Conservation (phyloP, 192 early-diverging fungal species). For the Backusella liffmaniae region DNA sequence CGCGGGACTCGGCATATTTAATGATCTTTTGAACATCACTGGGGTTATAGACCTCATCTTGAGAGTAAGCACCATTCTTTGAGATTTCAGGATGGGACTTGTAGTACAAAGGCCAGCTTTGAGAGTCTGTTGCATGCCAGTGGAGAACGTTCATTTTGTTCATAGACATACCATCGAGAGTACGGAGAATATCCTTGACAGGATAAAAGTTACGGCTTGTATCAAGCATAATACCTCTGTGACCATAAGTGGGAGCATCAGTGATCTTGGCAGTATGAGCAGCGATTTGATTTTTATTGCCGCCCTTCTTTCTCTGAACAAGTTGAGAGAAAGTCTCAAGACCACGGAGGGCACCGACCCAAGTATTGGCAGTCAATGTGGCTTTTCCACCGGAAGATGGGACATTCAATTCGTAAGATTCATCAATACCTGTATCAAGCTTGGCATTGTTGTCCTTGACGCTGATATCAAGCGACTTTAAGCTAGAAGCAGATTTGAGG, state of each 20-base stretch:
- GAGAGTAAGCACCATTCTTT: constrained; percentile 63
- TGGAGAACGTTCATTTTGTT: constrained; percentile 79
- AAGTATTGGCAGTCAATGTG: constrained; percentile 53
- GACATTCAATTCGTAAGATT: constrained; percentile 70
- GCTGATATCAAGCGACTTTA: constrained; percentile 44
- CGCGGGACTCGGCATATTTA: constrained; percentile 65
- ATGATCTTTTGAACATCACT: constrained; percentile 65
- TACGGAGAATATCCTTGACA: constrained; percentile 52
- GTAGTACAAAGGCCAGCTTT: constrained; percentile 71
- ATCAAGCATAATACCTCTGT: constrained; percentile 69
- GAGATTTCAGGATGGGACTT: constrained; percentile 60
- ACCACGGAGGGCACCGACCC: constrained; percentile 70
- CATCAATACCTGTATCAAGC: constrained; percentile 59
- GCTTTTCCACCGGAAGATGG: constrained; percentile 49
- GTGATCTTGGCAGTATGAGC: constrained; percentile 56
- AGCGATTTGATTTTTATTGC: constrained; percentile 41
- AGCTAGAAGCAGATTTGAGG: not conserved
- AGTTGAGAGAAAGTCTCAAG: constrained; percentile 75
- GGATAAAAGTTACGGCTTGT: constrained; percentile 69
- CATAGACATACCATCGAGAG: constrained; percentile 68
- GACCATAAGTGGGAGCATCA: constrained; percentile 64
- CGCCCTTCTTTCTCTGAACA: constrained; percentile 38
- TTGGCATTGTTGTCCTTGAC: constrained; percentile 48
- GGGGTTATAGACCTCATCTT: constrained; percentile 64
- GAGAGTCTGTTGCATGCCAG: constrained; percentile 71